Conservation (phyloP, 495 filamentous ascomycete species). For the Tuber melanosporum region DNA sequence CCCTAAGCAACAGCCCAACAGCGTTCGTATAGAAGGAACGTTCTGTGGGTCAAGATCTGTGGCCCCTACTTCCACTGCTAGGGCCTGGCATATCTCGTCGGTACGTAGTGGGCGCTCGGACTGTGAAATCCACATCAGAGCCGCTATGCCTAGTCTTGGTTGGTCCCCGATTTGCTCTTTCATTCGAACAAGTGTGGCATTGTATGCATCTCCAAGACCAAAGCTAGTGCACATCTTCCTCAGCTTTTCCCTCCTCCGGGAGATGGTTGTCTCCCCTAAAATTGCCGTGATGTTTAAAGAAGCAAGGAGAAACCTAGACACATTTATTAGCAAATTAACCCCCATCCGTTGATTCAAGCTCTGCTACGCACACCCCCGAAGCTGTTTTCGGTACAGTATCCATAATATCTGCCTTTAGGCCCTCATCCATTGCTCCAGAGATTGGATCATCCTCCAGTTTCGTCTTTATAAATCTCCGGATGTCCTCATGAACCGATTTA, state of each 20-base stretch:
- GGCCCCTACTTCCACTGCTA: not conserved
- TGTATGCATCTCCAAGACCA: not conserved
- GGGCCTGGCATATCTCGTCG: conserved; percentile 1
- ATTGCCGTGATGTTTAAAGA: conserved; percentile 1
- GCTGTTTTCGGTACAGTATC: not conserved
- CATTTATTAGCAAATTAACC: not conserved
- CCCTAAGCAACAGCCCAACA: not conserved
- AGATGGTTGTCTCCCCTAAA: not conserved
- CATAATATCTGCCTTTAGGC: not conserved
- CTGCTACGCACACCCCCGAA: not conserved
- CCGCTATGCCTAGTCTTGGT: not conserved
- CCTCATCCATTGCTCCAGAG: not conserved
- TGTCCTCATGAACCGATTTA: not conserved
- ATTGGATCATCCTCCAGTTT: not conserved
- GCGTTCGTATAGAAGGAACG: not conserved
- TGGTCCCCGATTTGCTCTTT: not conserved
- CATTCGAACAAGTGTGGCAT: not conserved
- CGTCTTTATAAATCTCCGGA: not conserved
- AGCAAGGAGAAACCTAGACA: conserved; percentile 1
- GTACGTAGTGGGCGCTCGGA: not conserved
- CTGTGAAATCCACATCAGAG: conserved; percentile 3
- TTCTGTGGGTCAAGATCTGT: not conserved
- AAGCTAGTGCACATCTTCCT: not conserved
- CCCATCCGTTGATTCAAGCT: not conserved
- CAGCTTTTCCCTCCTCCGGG: not conserved